Conservation (phyloP, 1,284 basidiomycete species). For the Hortiboletus rubellus region DNA sequence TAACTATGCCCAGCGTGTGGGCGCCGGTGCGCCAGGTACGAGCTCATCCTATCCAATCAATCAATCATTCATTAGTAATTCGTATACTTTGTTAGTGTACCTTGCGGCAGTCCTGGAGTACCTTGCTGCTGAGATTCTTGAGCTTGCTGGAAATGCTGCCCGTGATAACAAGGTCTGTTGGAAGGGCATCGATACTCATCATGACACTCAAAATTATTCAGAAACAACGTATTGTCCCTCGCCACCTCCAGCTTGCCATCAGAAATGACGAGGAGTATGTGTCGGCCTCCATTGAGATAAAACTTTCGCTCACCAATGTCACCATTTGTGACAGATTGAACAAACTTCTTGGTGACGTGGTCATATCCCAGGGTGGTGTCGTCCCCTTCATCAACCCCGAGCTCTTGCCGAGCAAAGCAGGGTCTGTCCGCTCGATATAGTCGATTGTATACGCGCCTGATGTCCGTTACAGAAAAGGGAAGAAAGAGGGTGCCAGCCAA, state of each 20-base stretch:
- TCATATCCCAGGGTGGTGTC: conserved; percentile 92
- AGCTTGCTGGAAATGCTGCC: conserved; percentile 85
- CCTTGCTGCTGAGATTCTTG: conserved; percentile 86
- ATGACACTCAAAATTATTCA: neutral
- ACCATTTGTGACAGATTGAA: conserved; percentile 48
- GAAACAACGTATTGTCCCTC: conserved; percentile 90
- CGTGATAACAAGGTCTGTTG: conserved; percentile 68
- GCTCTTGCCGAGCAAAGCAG: conserved; percentile 50
- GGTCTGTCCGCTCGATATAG: conserved; percentile 17
- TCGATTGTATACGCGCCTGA: conserved; percentile 1
- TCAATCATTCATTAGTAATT: neutral
- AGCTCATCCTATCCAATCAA: conserved; percentile 6
- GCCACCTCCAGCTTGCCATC: conserved; percentile 89
- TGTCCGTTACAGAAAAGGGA: conserved; percentile 29
- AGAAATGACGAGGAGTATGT: conserved; percentile 82
- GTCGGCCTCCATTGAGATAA: conserved; percentile 16
- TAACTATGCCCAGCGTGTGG: conserved; percentile 80
- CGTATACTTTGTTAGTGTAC: conserved; percentile 55
- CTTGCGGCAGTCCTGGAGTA: conserved; percentile 79
- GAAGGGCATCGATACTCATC: neutral
- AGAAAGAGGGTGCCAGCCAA: conserved; percentile 36
- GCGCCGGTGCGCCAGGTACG: conserved; percentile 79
- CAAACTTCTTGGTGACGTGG: conserved; percentile 79
- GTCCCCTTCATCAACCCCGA: conserved; percentile 66
- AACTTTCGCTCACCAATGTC: neutral